Conservation (phyloP, 495 filamentous ascomycete genomes). For the Collariella sp. region DNA sequence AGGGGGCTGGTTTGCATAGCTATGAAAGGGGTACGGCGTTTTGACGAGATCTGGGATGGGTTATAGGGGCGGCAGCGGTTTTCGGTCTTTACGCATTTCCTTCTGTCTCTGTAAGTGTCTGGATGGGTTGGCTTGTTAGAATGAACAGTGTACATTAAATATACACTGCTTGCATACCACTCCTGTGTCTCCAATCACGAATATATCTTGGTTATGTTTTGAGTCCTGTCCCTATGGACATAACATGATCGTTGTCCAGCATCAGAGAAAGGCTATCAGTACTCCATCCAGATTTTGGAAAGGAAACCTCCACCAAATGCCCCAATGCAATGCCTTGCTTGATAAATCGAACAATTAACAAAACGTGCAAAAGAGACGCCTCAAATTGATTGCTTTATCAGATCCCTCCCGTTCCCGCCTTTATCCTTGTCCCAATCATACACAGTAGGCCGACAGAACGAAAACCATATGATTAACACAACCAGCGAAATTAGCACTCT, state of each 20-base stretch:
- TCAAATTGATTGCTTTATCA: background rate
- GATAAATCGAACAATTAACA: background rate
- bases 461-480: background rate
- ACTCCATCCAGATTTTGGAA: too few species aligned
- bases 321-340: background rate
- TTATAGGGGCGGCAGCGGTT: background rate
- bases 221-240: background rate
- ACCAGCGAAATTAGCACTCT: conserved; percentile 4
- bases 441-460: background rate
- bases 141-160: background rate
- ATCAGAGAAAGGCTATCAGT: too few species aligned
- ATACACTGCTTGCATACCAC: background rate
- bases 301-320: too few species aligned
- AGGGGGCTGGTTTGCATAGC: background rate
- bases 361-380: background rate
- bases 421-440: background rate
- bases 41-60: background rate
- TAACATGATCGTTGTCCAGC: too few species aligned
- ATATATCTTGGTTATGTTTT: background rate
- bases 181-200: background rate
- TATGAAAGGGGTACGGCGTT: background rate
- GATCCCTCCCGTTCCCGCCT: conserved; percentile 3
- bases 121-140: background rate
- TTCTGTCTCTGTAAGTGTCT: background rate
- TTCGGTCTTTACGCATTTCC: background rate